Conservation (phyloP, 208 protist species). For the Leishmania aethiopica region DNA sequence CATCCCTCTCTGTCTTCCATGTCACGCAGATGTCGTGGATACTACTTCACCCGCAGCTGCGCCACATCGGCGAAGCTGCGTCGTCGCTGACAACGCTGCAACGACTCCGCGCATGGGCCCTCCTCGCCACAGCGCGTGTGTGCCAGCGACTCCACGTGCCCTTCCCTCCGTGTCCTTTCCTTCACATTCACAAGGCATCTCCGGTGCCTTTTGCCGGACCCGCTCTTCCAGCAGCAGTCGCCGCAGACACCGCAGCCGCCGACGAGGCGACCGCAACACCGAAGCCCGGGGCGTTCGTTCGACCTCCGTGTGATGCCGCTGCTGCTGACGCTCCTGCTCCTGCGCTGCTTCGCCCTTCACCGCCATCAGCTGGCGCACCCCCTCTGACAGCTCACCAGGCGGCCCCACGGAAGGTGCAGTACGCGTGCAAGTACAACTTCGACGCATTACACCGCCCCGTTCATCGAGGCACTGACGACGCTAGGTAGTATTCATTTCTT, state of each 20-base stretch:
- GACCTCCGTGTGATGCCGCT: not conserved
- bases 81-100: slow-evolving; percentile 4
- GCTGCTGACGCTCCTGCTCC: not conserved
- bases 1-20: slow-evolving; percentile 31
- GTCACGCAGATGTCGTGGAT: slow-evolving; percentile 52
- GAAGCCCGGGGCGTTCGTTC: not conserved
- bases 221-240: not conserved
- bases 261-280: too few species aligned
- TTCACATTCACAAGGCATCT: slow-evolving; percentile 13
- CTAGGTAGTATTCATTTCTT: not conserved
- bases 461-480: slow-evolving; percentile 3
- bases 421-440: slow-evolving; percentile 36
- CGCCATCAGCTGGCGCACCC: not conserved
- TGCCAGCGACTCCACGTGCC: slow-evolving; percentile 1
- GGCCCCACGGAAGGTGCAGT: slow-evolving; percentile 11
- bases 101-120: slow-evolving; percentile 11
- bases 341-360: not conserved
- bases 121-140: slow-evolving; percentile 11
- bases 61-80: slow-evolving; percentile 8
- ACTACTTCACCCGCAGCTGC: slow-evolving; percentile 43
- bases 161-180: slow-evolving; percentile 22
- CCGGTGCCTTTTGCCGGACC: slow-evolving; percentile 12
- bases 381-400: not conserved
- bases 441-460: slow-evolving; percentile 16
- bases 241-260: not conserved